Evolutionary conservation across 2,329 filamentous ascomycete species (phyloP), one percentile per base, ranked within the genome.

Genomic region (Monosporascus sp.): DNA sequence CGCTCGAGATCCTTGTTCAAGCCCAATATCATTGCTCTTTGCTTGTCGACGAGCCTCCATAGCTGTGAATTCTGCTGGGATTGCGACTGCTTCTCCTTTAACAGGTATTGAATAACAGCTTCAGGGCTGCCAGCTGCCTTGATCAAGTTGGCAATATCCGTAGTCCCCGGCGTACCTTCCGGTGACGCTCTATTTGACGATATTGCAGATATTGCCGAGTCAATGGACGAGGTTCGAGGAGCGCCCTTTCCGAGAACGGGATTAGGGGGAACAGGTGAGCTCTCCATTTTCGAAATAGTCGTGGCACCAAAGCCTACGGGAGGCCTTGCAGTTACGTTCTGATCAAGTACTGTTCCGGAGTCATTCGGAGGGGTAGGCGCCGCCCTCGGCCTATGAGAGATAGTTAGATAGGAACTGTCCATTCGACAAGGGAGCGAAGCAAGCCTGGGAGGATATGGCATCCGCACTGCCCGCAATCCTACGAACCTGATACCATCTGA

Each of bases 41-140:
- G 94, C 74, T 99, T 97, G 70, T 97, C 93, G 49, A 99, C 91
- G 47, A 99, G 75, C 49, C 91, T 87, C 94, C 94, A 99, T 64
- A 99, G 74, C 69, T 99, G 93, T 18, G 86, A 79, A 68, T 97
- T 97, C 67, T 97, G 94, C 61, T 90, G 87, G 5, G 89, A 84
- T 51, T 91, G 88, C 48, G 90, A 88, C 58, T 93, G 85, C 70
- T 97, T 97, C 68, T 99, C 94, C 68, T 89, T 95, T 58, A 97
- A 74, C 49, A 99, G 75, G 64, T 94, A 90, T 61, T 91, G 83
- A 55, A 99, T 90, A 5, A 95, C 88, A 6, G 89, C 89, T 68
- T 99, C 93, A 17, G 92, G 81, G 50, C 91, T 96, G 49, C 93
- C 94, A 26, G 92, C 92, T 35, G 91, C 84, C 63, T 87, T 83